Evolutionary conservation across 2,329 filamentous ascomycete species (phyloP).

Genomic region (Ceratocystis cacaofunesta): DNA sequence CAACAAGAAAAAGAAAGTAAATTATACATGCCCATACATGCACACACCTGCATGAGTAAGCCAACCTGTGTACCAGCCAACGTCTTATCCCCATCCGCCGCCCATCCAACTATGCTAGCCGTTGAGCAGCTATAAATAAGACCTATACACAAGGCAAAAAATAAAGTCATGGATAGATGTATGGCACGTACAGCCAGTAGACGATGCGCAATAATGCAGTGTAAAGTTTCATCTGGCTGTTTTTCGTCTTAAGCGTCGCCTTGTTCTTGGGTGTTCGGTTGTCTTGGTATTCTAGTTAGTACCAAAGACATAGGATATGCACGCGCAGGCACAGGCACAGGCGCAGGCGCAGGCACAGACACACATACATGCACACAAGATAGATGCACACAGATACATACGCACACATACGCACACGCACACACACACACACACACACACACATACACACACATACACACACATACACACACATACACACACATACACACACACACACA

Average conservation of each 20-base stretch:
- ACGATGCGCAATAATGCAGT: not conserved
- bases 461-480: too few species aligned
- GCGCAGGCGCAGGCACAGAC: too few species aligned
- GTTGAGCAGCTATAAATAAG: not conserved
- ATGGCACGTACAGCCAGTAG: too few species aligned
- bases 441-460: too few species aligned
- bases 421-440: too few species aligned
- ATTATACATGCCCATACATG: not conserved
- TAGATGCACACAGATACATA: too few species aligned
- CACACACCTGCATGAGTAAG: not conserved
- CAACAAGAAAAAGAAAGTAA: too few species aligned
- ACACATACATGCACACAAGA: too few species aligned
- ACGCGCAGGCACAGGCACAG: not conserved
- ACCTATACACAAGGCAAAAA: not conserved
- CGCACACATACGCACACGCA: too few species aligned
- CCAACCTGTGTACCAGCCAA: too few species aligned
- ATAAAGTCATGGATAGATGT: not conserved
- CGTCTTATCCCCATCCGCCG: not conserved
- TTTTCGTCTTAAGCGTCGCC: not conserved
- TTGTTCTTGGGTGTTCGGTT: not conserved
- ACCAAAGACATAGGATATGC: too few species aligned
- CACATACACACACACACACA: not conserved
- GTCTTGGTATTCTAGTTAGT: not conserved
- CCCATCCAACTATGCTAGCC: too few species aligned
- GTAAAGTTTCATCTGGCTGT: not conserved